Percentiles rank a stretch among this genome's conserved stretches.
Conservation (phyloP, 148 eudicot species). For the Diospyros lotus region DNA sequence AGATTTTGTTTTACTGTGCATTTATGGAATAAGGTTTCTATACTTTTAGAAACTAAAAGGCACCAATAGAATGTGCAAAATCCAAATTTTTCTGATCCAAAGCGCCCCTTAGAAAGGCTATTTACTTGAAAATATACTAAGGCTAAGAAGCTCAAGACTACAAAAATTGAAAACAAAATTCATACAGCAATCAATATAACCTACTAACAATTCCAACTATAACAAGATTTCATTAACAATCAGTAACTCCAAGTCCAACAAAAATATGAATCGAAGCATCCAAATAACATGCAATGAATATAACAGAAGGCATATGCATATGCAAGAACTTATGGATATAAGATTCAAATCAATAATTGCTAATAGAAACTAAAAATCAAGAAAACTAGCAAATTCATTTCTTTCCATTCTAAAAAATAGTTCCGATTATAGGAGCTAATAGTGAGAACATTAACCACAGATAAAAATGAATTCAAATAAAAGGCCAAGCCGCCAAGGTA, state of each 20-base stretch:
- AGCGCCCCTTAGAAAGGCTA: background rate
- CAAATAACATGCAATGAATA: too few species aligned
- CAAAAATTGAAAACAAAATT: background rate
- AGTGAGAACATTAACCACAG: too few species aligned
- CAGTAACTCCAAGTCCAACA: background rate
- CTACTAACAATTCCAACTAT: background rate
- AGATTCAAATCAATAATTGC: background rate
- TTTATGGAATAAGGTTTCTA: too few species aligned
- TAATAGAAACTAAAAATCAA: background rate
- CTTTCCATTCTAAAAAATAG: too few species aligned
- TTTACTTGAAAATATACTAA: background rate
- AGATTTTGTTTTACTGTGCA: background rate
- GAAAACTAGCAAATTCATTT: too few species aligned
- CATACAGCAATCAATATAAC: background rate
- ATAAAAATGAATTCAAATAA: too few species aligned
- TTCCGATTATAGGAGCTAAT: too few species aligned
- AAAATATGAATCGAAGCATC: background rate
- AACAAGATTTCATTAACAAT: conserved; percentile 1
- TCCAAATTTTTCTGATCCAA: background rate
- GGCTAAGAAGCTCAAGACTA: background rate
- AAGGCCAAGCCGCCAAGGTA: too few species aligned
- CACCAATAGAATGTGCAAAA: background rate
- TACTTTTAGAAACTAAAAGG: background rate
- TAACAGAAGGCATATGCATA: too few species aligned
- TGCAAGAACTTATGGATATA: background rate